Base-by-base conservation (phyloP, 352 stramenopile genomes). In the Globisporangium paroecandrum region DNA sequence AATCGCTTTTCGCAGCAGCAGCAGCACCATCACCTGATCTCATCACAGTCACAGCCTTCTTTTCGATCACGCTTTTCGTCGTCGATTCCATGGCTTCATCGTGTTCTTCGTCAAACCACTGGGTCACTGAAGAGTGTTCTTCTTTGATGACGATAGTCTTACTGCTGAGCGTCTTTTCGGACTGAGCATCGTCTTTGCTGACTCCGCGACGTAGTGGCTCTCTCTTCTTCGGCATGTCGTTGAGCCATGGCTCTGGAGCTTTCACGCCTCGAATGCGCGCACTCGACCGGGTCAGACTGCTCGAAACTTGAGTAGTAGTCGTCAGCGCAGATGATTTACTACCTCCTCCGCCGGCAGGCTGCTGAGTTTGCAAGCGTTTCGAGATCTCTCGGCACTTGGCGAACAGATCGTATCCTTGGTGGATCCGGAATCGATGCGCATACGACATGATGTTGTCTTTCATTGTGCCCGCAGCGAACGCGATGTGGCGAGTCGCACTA, bases 401-500 rank as follows among this genome's bases (percentile, higher is more conserved):
- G 67, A 97, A 97, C 13, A 97, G 66, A 25, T 97, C 90, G 72
- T 97, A 97, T 2, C 90, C 89, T 61, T 96, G 82, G 24, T 89
- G 82, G 25, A 89, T 82, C 4, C 87, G 89, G 65, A 97, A 97
- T 18, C 89, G 85, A 72, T 97, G 85, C 18, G 86, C 85, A 66
- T 91, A 96, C 25, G 86, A 95, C 49, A 91, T 55, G 58, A 97
- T 93, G 43, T 96, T 95, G 68, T 98, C 91, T 55, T 94, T 86
- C 89, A 98, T 97, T 15, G 80, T 84, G 15, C 79, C 81, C 12
- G 91, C 91, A 6, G 89, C 82, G 60, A 93, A 87, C 4, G 86
- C 88, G 58, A 96, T 93, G 47, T 89, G 77, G 12, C 86, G 72
- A 6, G 89, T 91, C 41, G 74, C 72, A 54, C 87, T 93, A 34